Conservation (phyloP, 371 early-diverging fungal genomes). For the Syncephalastrum racemosum region DNA sequence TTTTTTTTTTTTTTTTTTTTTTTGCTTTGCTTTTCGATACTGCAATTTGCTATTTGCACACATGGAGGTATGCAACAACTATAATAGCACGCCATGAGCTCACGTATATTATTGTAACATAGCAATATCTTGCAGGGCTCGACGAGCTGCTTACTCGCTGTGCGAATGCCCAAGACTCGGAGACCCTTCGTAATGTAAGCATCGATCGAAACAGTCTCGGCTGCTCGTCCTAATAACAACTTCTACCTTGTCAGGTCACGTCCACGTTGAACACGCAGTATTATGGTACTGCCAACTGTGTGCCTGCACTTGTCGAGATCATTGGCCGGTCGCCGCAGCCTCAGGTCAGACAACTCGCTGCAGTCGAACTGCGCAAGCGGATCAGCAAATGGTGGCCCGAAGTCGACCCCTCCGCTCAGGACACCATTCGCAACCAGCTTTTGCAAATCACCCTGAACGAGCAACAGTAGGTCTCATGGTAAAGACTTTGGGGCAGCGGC, state of each 20-base stretch:
- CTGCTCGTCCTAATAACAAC: neutral
- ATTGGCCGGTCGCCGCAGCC: constrained; percentile 57
- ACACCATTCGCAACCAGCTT: constrained; percentile 60
- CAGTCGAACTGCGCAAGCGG: constrained; percentile 87
- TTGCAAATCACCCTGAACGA: constrained; percentile 73
- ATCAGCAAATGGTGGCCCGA: constrained; percentile 72
- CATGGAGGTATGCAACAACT: constrained; percentile 15
- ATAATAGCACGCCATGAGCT: neutral
- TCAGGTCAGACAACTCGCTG: constrained; percentile 81
- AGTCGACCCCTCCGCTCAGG: constrained; percentile 55
- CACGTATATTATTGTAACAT: constrained; percentile 1
- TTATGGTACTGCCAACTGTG: constrained; percentile 61
- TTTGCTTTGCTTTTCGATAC: no score
- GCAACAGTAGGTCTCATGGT: constrained; percentile 53
- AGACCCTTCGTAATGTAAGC: constrained; percentile 48
- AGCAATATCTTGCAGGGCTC: constrained; percentile 48
- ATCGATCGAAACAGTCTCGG: neutral
- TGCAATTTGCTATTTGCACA: constrained; percentile 1
- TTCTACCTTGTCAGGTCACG: constrained; percentile 50
- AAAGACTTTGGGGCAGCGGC: neutral
- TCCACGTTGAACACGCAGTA: constrained; percentile 68
- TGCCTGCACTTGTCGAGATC: constrained; percentile 74
- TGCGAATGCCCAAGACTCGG: constrained; percentile 48
- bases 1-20: no score
- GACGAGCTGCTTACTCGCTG: constrained; percentile 48